phyloP scores from a whole-genome alignment of 805 yeast species.

The Candida nemodendra region DNA sequence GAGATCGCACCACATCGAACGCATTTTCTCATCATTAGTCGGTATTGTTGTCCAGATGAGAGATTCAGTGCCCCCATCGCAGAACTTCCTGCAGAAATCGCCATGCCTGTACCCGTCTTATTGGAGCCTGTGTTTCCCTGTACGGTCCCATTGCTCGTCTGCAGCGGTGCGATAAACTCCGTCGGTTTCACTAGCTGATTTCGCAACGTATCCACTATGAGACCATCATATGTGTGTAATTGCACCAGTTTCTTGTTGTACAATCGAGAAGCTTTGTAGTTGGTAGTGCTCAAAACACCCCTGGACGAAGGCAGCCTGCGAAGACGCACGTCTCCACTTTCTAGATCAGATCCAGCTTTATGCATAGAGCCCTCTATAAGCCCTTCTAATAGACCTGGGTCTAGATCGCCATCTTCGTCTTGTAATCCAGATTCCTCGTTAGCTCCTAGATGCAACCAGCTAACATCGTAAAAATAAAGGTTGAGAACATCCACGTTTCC shows the following conservation, averaged over 20 bases:
- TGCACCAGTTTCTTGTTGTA: slow-evolving; percentile 21
- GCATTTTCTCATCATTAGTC: slow-evolving; percentile 30
- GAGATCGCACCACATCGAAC: slow-evolving; percentile 36
- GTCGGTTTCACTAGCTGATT: slow-evolving; percentile 31
- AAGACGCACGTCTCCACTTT: neutral
- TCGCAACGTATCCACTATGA: slow-evolving; percentile 32
- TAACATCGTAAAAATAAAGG: slow-evolving; percentile 61
- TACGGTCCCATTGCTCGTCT: slow-evolving; percentile 1
- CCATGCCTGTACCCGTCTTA: neutral
- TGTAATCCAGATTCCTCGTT: slow-evolving; percentile 15
- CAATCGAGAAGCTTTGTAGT: slow-evolving; percentile 11
- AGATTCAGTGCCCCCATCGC: slow-evolving; percentile 3
- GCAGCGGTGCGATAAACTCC: slow-evolving; percentile 17
- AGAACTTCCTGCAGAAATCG: slow-evolving; percentile 4
- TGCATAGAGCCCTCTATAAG: slow-evolving; percentile 10
- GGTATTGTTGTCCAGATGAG: slow-evolving; percentile 4
- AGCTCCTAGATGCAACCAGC: slow-evolving; percentile 53
- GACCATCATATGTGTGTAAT: slow-evolving; percentile 25
- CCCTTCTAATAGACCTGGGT: slow-evolving; percentile 22
- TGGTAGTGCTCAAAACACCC: slow-evolving; percentile 23
- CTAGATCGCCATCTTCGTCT: slow-evolving; percentile 10
- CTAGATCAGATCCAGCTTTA: slow-evolving; percentile 1
- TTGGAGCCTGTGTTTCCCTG: neutral
- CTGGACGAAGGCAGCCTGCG: slow-evolving; percentile 3
- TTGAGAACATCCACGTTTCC: slow-evolving; percentile 50